These are phyloP conservation scores for Speleostelium caveatum DNA, from an alignment of 78 protist species.

Conservation along the genomic window DNA sequence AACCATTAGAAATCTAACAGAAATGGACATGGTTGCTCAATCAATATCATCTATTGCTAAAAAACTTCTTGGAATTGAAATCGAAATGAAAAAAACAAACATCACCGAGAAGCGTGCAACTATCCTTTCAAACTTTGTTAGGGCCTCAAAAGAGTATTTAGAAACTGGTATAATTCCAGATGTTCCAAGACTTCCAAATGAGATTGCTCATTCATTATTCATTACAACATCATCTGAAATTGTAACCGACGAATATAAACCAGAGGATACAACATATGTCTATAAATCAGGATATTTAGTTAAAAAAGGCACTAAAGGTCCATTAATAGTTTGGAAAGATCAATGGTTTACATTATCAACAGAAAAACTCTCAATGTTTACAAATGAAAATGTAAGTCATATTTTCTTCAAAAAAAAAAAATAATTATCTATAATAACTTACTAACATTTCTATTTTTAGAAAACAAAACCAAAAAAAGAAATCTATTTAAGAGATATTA, in stretches of 20 bases:
- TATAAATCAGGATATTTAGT: conserved; percentile 46
- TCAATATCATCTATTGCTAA: conserved; percentile 67
- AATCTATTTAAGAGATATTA: conserved; percentile 12
- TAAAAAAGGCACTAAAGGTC: conserved; percentile 53
- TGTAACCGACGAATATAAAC: conserved; percentile 6
- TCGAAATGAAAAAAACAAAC: conserved; percentile 43
- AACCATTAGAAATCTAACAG: conserved; percentile 2
- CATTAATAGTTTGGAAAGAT: conserved; percentile 68
- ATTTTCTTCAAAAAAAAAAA: neutral
- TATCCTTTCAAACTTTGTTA: conserved; percentile 20
- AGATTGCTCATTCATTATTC: conserved; percentile 14
- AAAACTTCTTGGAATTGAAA: conserved; percentile 36
- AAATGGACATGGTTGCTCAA: conserved; percentile 70
- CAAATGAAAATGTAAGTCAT: conserved; percentile 16
- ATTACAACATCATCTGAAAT: conserved; percentile 5
- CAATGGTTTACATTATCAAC: conserved; percentile 44
- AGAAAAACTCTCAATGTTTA: conserved; percentile 35
- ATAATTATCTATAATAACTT: neutral
- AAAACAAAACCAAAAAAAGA: conserved; percentile 46
- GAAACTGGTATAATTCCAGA: conserved; percentile 45
- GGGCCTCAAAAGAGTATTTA: conserved; percentile 23
- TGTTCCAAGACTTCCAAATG: conserved; percentile 38
- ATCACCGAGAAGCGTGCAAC: conserved; percentile 67
- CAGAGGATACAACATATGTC: conserved; percentile 25
- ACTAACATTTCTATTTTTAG: neutral